Evolutionary conservation across 306 rosid species (phyloP).

Genomic region (Fragaria nilgerrensis): DNA sequence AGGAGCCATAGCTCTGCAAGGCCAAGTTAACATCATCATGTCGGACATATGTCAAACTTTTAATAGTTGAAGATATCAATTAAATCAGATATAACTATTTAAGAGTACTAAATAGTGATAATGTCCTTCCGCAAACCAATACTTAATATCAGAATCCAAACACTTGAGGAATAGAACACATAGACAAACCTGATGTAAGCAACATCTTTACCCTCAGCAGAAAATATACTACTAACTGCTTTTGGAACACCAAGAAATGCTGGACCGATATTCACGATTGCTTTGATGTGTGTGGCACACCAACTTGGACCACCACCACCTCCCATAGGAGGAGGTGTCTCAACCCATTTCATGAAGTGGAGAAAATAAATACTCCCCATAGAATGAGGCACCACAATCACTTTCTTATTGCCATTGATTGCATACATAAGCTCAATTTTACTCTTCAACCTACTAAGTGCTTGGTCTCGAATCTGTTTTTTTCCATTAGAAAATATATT

Average conservation of each 20-base stretch:
- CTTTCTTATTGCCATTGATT: conserved; percentile 66
- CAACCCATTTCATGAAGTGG: conserved; percentile 92
- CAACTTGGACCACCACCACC: conserved; percentile 77
- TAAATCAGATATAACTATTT: neutral
- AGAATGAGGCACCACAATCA: conserved; percentile 86
- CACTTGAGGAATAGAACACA: conserved; percentile 20
- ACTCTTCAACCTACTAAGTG: conserved; percentile 78
- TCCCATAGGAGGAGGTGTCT: conserved; percentile 63
- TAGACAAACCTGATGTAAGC: conserved; percentile 57
- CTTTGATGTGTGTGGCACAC: conserved; percentile 79
- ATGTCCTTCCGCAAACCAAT: conserved; percentile 3
- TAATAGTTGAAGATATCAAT: neutral
- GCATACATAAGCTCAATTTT: conserved; percentile 65
- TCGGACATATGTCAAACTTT: neutral
- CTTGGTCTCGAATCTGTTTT: conserved; percentile 66
- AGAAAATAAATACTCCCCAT: conserved; percentile 73
- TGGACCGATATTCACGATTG: conserved; percentile 72
- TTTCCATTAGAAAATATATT: conserved; percentile 32
- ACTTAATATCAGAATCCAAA: conserved; percentile 16
- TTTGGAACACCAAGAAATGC: conserved; percentile 75
- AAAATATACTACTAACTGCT: conserved; percentile 56
- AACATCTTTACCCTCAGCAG: conserved; percentile 56
- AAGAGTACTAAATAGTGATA: neutral
- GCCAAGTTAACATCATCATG: conserved; percentile 11
- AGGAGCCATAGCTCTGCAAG: conserved; percentile 63